These are phyloP conservation scores for Quercus glauca DNA, from an alignment of 306 rosid species.

Conservation along the genomic window DNA sequence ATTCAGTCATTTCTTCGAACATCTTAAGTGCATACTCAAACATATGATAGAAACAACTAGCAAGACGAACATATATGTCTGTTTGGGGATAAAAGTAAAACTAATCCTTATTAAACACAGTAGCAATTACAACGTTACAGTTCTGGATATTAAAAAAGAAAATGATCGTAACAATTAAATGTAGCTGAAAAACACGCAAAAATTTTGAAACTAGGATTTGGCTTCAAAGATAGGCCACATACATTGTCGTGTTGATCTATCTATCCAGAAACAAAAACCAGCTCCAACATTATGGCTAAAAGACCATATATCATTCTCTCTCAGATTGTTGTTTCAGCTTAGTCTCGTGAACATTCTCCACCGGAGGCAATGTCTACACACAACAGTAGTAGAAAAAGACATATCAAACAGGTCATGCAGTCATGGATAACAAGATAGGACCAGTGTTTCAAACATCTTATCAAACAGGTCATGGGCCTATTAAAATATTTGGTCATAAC, in stretches of 20 bases:
- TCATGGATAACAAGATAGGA: background rate
- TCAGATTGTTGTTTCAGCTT: conserved; percentile 3
- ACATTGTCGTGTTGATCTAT: background rate
- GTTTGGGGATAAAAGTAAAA: too few relatives aligned
- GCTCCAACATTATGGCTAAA: background rate
- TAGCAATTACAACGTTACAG: too few relatives aligned
- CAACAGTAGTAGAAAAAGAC: background rate
- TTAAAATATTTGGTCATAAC: background rate
- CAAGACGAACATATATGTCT: background rate
- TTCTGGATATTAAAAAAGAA: too few relatives aligned
- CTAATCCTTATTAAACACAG: too few relatives aligned
- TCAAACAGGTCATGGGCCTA: background rate
- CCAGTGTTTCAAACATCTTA: background rate
- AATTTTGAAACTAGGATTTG: background rate
- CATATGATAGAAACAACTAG: background rate
- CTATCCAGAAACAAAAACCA: background rate
- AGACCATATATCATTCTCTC: background rate
- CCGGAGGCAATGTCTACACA: conserved; percentile 1
- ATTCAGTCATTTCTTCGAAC: background rate
- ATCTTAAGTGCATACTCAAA: background rate
- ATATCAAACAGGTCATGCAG: background rate
- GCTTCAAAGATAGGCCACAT: background rate
- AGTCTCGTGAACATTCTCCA: background rate
- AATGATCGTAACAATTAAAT: too few relatives aligned
- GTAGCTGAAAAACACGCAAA: background rate